Evolutionary conservation across 1,139 yeast genomes (phyloP), one percentile per base, ranked within the genome.

Genomic region (Protomyces macrosporus): DNA sequence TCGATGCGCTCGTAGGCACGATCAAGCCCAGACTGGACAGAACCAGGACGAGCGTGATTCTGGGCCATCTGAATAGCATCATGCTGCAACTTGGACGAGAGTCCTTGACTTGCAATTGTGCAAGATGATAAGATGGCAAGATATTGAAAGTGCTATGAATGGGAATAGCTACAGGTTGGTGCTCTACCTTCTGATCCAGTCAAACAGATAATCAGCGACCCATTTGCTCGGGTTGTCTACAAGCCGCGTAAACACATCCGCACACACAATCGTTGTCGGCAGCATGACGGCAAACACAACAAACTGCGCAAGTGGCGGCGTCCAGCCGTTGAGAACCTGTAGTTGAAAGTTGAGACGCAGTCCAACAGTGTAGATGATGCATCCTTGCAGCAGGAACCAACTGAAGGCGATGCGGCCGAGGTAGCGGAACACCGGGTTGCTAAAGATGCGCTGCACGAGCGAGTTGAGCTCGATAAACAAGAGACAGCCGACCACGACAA

Each of bases 331-430:
- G 12, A 40, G n/a, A 23, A 39, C n/a, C 39, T 58, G 62, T n/a
- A 58, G 36, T 10, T 50, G 6, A 3, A 58, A 40, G 35, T 58
- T 58, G 55, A 58, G 45, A 37, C 53, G 62, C 42, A 58, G 56
- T 5, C 62, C 62, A 23, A 58, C n/a, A 3, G 62, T 58, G 56
- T 58, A 58, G 42, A 58, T 58, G 56, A 58, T 58, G 34, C 55
- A 42, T 3, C 56, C 53, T 33, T 58, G 62, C 33, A 45, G 42
- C 42, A 58, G 10, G 53, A 58, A 58, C 62, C 55, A 52, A 33
- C 62, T 42, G 52, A 58, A 58, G 4, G 62, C 51, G 56, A 58
- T 58, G 6, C 62, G 62, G 4, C 62, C 62, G 34, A 58, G 55
- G 32, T 58, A 58, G 6, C 62, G 45, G 33, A 52, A 58, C 33